These are phyloP conservation scores for Blumeria hordei DNA, from an alignment of 2,329 filamentous ascomycete species.

Conservation along the genomic window DNA sequence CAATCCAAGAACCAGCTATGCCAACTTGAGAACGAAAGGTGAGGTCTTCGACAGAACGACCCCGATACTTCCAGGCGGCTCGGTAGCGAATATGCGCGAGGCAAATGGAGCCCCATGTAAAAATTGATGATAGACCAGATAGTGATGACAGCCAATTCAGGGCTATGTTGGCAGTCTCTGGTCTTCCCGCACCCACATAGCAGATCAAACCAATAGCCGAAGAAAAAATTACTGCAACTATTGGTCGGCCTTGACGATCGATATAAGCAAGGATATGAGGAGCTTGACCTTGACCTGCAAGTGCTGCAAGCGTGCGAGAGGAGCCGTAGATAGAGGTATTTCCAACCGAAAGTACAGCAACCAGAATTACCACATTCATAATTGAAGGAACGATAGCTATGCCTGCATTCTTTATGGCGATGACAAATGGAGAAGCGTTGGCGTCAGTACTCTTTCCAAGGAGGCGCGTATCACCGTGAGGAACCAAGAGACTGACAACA, in stretches of 20 bases:
- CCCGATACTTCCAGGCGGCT: slow-evolving; percentile 44
- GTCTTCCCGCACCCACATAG: slow-evolving; percentile 42
- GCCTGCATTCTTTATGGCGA: slow-evolving; percentile 66
- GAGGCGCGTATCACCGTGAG: slow-evolving; percentile 41
- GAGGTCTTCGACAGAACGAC: slow-evolving; percentile 49
- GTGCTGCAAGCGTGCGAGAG: slow-evolving; percentile 67
- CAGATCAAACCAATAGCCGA: slow-evolving; percentile 47
- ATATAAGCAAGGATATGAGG: slow-evolving; percentile 58
- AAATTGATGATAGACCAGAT: slow-evolving; percentile 47
- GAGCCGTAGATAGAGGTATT: slow-evolving; percentile 85
- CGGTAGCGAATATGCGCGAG: slow-evolving; percentile 86
- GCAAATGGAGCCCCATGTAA: slow-evolving; percentile 70
- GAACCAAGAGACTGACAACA: slow-evolving; percentile 62
- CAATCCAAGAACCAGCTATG: slow-evolving; percentile 55
- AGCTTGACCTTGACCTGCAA: slow-evolving; percentile 71
- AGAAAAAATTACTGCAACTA: slow-evolving; percentile 46
- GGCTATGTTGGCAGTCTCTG: slow-evolving; percentile 24
- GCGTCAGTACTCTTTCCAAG: slow-evolving; percentile 24
- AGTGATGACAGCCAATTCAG: slow-evolving; percentile 63
- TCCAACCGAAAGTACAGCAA: slow-evolving; percentile 72
- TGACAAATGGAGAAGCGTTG: slow-evolving; percentile 73
- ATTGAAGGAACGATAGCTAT: slow-evolving; percentile 62
- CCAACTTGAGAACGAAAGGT: slow-evolving; percentile 65
- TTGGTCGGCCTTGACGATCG: slow-evolving; percentile 57
- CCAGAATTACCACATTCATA: slow-evolving; percentile 88